A percentile compares a stretch with the other conserved stretches of the same genome.
Evolutionary conservation across 352 stramenopile species (phyloP).

Genomic region (Globisporangium iwayamae): DNA sequence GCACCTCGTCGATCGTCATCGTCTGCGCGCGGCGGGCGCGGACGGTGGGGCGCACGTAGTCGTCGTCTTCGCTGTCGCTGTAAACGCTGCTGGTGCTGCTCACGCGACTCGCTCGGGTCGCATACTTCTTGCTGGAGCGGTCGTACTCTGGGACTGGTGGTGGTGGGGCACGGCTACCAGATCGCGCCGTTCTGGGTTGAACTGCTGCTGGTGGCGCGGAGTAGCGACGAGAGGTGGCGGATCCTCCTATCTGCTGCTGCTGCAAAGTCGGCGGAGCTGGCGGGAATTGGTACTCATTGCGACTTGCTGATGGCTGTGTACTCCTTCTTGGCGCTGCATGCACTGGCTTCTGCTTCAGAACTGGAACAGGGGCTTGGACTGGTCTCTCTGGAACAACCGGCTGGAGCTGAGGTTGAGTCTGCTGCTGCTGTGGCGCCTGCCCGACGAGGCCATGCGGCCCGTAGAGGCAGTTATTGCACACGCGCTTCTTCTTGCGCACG

Average conservation of each 20-base stretch:
- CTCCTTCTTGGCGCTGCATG: not conserved
- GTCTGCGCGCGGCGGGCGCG: slow-evolving; percentile 37
- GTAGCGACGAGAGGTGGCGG: not conserved
- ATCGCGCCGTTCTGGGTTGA: slow-evolving; percentile 17
- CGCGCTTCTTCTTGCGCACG: slow-evolving; percentile 57
- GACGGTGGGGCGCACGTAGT: slow-evolving; percentile 14
- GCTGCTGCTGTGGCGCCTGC: slow-evolving; percentile 1
- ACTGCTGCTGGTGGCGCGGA: slow-evolving; percentile 12
- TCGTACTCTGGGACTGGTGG: slow-evolving; percentile 17
- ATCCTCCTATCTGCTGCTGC: not conserved
- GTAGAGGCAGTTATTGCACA: slow-evolving; percentile 69
- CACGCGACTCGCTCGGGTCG: not conserved
- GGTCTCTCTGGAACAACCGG: not conserved
- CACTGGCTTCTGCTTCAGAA: not conserved
- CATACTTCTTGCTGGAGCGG: slow-evolving; percentile 12
- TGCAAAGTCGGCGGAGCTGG: not conserved
- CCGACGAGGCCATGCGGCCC: slow-evolving; percentile 28
- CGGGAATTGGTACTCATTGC: not conserved
- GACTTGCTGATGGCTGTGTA: not conserved
- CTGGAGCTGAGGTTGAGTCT: not conserved
- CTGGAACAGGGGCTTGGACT: not conserved
- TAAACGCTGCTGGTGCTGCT: not conserved
- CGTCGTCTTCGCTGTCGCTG: slow-evolving; percentile 25
- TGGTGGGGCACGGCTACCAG: not conserved
- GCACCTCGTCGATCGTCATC: slow-evolving; percentile 29